Base-by-base conservation (phyloP, 2,329 filamentous ascomycete species). In the Fusarium sp. region DNA sequence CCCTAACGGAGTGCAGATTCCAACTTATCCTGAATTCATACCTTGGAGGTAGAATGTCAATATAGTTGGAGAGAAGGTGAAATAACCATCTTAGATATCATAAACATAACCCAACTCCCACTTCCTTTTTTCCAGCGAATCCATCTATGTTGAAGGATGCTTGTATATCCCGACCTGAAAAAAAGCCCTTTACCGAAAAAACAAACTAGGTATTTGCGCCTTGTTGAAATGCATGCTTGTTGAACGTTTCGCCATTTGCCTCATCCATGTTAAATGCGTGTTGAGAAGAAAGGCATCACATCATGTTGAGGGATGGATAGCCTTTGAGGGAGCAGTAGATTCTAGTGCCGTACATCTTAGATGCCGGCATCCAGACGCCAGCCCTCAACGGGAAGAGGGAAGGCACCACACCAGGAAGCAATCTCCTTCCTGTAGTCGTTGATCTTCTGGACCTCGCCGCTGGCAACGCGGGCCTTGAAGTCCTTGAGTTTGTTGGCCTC, bases 401-500 rank as follows among this genome's bases (percentile, higher is more conserved):
- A 99, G 71, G 87, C 88, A 78, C 86, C 87, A 77, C 92, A 93
- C 95, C 95, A 99, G 47, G 83, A 83, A 45, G 93, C 85, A 78
- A 99, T 94, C 87, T 98, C 95, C 84, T 93, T 91, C 85, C 90
- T 92, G 78, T 97, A 86, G 72, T 86, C 87, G 79, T 91, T 89
- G 82, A 99, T 95, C 85, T 94, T 92, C 64, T 88, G 81, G 47
- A 97, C 86, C 76, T 91, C 87, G 68, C 93, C 94, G 71, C 86
- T 83, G 59, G 91, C 88, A 65, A 97, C 93, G 88, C 93, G 95
- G 78, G 89, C 89, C 87, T 95, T 96, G 91, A 99, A 98, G 86
- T 99, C 96, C 90, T 98, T 98, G 81, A 97, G 92, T 89, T 96
- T 97, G 89, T 98, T 99, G 76, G 93, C 93, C 82, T 96, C 92